Base-by-base conservation (phyloP, 257 asterid genomes). In the Parsonsia alboflavescens region DNA sequence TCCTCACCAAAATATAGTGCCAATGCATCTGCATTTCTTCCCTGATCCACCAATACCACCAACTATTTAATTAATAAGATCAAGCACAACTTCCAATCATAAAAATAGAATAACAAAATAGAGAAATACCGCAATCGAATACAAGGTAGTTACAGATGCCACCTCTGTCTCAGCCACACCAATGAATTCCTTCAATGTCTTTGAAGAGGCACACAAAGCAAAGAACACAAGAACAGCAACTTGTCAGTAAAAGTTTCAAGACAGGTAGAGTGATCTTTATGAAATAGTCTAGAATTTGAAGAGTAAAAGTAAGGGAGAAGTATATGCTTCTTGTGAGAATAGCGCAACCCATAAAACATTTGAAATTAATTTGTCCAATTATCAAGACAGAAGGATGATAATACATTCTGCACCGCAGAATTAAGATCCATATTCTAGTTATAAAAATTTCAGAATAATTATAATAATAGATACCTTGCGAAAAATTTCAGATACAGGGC, bases 1-100 rank as follows among this genome's bases (percentile, higher is more conserved):
- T 96, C 99, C 88, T 96, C 99, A 28, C 97, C 97, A 58, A 96
- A 96, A 87, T 96, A 96, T 61, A 92, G 85, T 73, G 94, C 94
- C 80, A 93, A 82, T 41, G 97, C 98, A 89, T 96, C 99, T 28
- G 99, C 99, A 72, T 91, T 91, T 83, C 91, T 89, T 75, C 98
- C 99, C 99, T 96, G 93, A 46, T 73, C 71, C 30, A 80, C 79
- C 78, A 85, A 58, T 33, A 57, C 78, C 30, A 75, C 68, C 36
- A 67, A 57, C 19, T 59, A 74, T 44, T 61, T 73, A 73, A 39
- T 61, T 73, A 73, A 39, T 61, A 50, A 48, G 75, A 49, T 70
- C 71, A 49, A 70, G 42, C 63, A 70, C 75, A 52, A 68, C 8
- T 33, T 33, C 17, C 7, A 75, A 70, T 65, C 74, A 44, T 59